Evolutionary conservation across 352 stramenopile genomes (phyloP).

Genomic region (Phytopythium helicoides): DNA sequence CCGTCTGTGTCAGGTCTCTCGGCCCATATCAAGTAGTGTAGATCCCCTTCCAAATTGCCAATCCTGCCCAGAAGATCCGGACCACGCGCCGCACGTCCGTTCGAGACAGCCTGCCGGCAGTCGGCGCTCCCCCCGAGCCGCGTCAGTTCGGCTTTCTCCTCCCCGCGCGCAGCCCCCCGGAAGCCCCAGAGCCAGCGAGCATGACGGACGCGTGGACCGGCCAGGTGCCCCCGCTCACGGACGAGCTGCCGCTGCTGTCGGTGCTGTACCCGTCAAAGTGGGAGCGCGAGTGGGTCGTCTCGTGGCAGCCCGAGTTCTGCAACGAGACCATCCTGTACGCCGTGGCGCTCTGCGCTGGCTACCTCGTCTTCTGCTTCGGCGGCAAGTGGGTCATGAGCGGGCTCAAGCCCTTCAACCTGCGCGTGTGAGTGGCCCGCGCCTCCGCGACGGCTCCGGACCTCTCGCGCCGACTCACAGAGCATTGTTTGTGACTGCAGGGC

Average conservation of each 20-base stretch:
- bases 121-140: too few relatives aligned
- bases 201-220: slow-evolving; percentile 14
- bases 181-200: slow-evolving; percentile 11
- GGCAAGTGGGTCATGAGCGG: slow-evolving; percentile 78
- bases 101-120: slow-evolving; percentile 6
- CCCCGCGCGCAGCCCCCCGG: background rate
- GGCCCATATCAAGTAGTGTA: too few relatives aligned
- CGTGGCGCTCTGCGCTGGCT: slow-evolving; percentile 58
- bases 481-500: too few relatives aligned
- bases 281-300: slow-evolving; percentile 75
- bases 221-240: slow-evolving; percentile 28
- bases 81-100: background rate
- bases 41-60: too few relatives aligned
- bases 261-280: slow-evolving; percentile 70
- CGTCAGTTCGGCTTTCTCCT: slow-evolving; percentile 9
- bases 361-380: slow-evolving; percentile 75
- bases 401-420: slow-evolving; percentile 76
- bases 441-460: too few relatives aligned
- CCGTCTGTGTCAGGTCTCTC: background rate
- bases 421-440: slow-evolving; percentile 60
- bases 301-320: slow-evolving; percentile 69
- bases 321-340: slow-evolving; percentile 58
- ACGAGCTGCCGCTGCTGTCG: slow-evolving; percentile 51
- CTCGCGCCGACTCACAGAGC: too few relatives aligned
- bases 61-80: too few relatives aligned